A percentile compares a stretch with the other conserved stretches of the same genome.
These are phyloP conservation scores for Rhizopogon roseolus DNA, from an alignment of 768 basidiomycete species.

Conservation along the genomic window DNA sequence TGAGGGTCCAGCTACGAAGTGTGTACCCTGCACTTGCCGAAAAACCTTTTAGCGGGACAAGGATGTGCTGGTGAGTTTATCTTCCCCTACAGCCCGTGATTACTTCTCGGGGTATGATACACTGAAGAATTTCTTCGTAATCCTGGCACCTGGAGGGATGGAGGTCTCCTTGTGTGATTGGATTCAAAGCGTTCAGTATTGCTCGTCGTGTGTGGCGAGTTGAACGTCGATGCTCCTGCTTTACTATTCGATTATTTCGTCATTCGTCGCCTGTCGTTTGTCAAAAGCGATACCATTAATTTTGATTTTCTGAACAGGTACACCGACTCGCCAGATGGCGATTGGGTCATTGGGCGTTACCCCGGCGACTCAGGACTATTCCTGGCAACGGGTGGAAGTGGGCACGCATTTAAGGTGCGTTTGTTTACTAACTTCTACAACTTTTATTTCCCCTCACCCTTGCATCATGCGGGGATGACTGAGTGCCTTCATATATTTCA, in stretches of 20 bases:
- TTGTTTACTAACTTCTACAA: background rate
- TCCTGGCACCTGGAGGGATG: background rate
- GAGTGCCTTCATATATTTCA: background rate
- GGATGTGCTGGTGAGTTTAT: constrained; percentile 78
- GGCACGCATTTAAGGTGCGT: constrained; percentile 80
- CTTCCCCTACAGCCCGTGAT: background rate
- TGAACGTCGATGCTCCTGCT: background rate
- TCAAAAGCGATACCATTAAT: background rate
- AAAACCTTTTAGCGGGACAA: constrained; percentile 65
- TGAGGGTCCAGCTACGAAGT: constrained; percentile 48
- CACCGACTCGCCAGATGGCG: constrained; percentile 77
- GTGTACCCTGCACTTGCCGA: constrained; percentile 77
- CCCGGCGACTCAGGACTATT: constrained; percentile 55
- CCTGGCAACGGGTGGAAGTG: constrained; percentile 84
- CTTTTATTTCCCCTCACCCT: background rate
- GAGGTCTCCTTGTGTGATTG: background rate
- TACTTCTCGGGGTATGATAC: background rate
- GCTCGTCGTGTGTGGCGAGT: background rate
- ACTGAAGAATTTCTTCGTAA: background rate
- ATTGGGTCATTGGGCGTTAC: constrained; percentile 86
- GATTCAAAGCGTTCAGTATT: background rate
- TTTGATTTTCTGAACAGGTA: constrained; percentile 52
- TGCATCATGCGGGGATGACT: background rate
- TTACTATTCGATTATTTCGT: background rate
- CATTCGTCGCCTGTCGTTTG: background rate